These are phyloP conservation scores for Rhipidocladum racemiflorum DNA, from an alignment of 176 grass and related monocot genomes.

Conservation along the genomic window DNA sequence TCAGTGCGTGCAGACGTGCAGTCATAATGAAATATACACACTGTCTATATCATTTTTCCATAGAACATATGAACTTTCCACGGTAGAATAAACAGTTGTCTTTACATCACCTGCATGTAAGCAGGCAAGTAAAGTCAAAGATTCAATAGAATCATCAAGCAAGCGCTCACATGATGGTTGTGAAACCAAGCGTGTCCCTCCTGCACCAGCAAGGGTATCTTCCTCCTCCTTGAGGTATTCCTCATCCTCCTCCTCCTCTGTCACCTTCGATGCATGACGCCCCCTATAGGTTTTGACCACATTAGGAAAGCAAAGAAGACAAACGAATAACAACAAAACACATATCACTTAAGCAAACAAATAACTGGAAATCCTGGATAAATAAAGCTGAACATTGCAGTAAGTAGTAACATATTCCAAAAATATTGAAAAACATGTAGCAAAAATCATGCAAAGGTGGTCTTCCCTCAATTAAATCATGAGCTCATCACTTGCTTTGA, in stretches of 20 bases:
- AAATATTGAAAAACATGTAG: neutral
- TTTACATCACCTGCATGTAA: slow-evolving; percentile 10
- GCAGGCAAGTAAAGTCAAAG: neutral
- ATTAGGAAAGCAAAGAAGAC: slow-evolving; percentile 27
- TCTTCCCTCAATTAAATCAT: neutral
- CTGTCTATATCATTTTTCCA: neutral
- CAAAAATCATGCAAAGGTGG: neutral
- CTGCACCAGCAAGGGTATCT: slow-evolving; percentile 56
- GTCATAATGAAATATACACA: neutral
- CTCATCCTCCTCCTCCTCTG: slow-evolving; percentile 82
- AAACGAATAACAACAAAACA: neutral
- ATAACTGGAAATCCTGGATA: neutral
- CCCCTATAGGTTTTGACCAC: slow-evolving; percentile 45
- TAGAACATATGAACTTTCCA: slow-evolving; percentile 6
- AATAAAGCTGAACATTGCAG: neutral
- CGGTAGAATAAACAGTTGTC: neutral
- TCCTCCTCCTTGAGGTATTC: slow-evolving; percentile 84
- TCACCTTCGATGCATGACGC: slow-evolving; percentile 73
- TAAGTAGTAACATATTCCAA: neutral
- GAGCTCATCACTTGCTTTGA: neutral
- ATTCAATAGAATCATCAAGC: slow-evolving; percentile 24
- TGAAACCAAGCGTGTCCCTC: slow-evolving; percentile 58
- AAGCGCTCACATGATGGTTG: slow-evolving; percentile 67
- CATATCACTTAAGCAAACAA: neutral
- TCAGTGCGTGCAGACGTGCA: neutral